Conservation (phyloP, 495 filamentous ascomycete genomes). For the Trichoderma erinaceum region DNA sequence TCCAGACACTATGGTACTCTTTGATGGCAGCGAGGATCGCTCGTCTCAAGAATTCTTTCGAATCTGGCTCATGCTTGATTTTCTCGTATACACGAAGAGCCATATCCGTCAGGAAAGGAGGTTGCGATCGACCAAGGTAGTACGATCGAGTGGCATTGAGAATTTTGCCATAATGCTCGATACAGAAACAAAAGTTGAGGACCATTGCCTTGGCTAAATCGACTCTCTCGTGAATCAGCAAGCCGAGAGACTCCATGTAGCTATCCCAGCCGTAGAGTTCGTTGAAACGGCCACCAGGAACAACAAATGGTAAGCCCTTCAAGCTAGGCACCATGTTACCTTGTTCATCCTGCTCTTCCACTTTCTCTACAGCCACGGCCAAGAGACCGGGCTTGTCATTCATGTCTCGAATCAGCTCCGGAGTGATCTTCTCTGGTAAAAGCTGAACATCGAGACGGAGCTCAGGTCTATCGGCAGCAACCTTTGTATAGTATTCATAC, state of each 20-base stretch:
- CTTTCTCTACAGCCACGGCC: slow-evolving; percentile 74
- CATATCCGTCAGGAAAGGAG: slow-evolving; percentile 97
- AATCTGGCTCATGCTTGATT: slow-evolving; percentile 72
- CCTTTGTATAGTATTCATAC: slow-evolving; percentile 73
- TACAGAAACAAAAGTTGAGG: slow-evolving; percentile 92
- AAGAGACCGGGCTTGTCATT: slow-evolving; percentile 83
- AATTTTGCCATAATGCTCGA: slow-evolving; percentile 96
- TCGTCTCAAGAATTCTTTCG: slow-evolving; percentile 68
- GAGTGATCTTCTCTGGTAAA: slow-evolving; percentile 66
- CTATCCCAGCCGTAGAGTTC: slow-evolving; percentile 97
- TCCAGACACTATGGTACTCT: slow-evolving; percentile 93
- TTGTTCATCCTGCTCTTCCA: slow-evolving; percentile 50
- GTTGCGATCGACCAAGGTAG: slow-evolving; percentile 88
- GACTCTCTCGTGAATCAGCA: slow-evolving; percentile 73
- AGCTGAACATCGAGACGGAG: slow-evolving; percentile 79
- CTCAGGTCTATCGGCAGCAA: slow-evolving; percentile 69
- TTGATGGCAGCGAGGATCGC: slow-evolving; percentile 90
- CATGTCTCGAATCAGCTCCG: slow-evolving; percentile 63
- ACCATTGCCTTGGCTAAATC: slow-evolving; percentile 91
- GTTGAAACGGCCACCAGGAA: slow-evolving; percentile 94
- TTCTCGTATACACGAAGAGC: slow-evolving; percentile 81
- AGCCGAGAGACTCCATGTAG: slow-evolving; percentile 89
- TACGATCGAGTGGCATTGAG: slow-evolving; percentile 95
- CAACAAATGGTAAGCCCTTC: slow-evolving; percentile 84
- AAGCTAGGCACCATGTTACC: slow-evolving; percentile 58